A percentile compares a stretch with the other conserved stretches of the same genome.
Conservation (phyloP, 345 rosid genomes). For the Sapria himalayana region DNA sequence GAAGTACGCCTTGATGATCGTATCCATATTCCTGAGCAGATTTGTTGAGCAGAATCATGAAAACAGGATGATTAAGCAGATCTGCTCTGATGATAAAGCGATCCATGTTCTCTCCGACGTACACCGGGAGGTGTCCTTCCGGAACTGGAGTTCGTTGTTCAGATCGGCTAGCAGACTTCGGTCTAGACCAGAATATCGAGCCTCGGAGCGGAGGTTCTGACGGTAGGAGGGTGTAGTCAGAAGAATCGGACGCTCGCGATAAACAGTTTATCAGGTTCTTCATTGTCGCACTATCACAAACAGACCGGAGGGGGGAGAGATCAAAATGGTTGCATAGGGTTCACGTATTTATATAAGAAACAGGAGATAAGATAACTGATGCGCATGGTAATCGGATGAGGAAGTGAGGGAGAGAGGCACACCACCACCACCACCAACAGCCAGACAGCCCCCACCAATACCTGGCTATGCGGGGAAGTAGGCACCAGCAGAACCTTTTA, state of each 20-base stretch:
- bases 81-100: conserved; percentile 69
- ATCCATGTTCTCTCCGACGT: conserved; percentile 92
- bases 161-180: conserved; percentile 12
- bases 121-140: conserved; percentile 68
- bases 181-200: conserved; percentile 11
- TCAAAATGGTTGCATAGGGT: no score
- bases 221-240: conserved; percentile 54
- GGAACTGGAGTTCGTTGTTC: conserved; percentile 27
- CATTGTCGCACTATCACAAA: conserved; percentile 17
- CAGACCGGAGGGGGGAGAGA: not conserved
- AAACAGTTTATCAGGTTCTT: conserved; percentile 79
- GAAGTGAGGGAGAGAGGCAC: conserved; percentile 7
- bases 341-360: not conserved
- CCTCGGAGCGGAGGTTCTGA: conserved; percentile 17
- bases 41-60: conserved; percentile 43
- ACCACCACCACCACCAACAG: no score
- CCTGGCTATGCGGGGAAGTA: no score
- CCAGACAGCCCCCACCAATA: no score
- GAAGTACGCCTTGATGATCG: conserved; percentile 75
- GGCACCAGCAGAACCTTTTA: no score
- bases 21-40: conserved; percentile 93
- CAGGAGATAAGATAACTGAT: not conserved
- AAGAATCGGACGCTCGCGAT: conserved; percentile 73
- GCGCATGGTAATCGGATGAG: conserved; percentile 1
- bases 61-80: conserved; percentile 71